A percentile compares a stretch with the other conserved stretches of the same genome.
Conservation (phyloP, 257 asterid genomes). For the Cordia subcordata region DNA sequence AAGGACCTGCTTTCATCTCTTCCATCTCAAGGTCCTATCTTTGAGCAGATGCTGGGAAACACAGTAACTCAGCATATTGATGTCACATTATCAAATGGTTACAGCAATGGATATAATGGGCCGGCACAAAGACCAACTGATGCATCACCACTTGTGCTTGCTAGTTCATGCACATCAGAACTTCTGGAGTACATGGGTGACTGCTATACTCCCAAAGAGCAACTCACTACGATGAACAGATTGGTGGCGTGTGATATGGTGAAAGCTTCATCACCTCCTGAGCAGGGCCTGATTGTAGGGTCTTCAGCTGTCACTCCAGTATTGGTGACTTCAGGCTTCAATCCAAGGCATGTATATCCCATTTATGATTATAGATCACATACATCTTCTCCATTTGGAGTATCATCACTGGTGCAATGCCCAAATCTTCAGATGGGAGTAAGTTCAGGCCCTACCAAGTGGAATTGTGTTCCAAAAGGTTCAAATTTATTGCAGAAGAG, state of each 20-base stretch:
- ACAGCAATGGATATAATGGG: slow-evolving; percentile 22
- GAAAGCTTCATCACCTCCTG: slow-evolving; percentile 16
- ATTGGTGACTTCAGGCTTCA: slow-evolving; percentile 18
- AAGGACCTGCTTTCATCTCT: slow-evolving; percentile 23
- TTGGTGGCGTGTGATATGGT: slow-evolving; percentile 20
- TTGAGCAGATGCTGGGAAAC: slow-evolving; percentile 19
- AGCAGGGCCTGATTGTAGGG: no score
- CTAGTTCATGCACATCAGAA: slow-evolving; percentile 14
- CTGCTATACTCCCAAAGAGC: slow-evolving; percentile 19
- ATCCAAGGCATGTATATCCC: slow-evolving; percentile 27
- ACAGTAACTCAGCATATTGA: slow-evolving; percentile 25
- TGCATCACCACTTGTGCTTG: slow-evolving; percentile 30
- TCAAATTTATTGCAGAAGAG: slow-evolving; percentile 12
- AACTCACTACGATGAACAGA: slow-evolving; percentile 20
- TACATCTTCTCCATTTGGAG: slow-evolving; percentile 19
- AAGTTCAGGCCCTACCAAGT: slow-evolving; percentile 24
- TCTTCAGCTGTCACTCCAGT: slow-evolving; percentile 12
- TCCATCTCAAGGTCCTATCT: slow-evolving; percentile 23
- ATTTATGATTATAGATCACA: slow-evolving; percentile 19
- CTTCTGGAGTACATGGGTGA: slow-evolving; percentile 25
- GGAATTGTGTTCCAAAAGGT: slow-evolving; percentile 33
- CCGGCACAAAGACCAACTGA: slow-evolving; percentile 21
- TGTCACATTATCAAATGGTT: slow-evolving; percentile 32
- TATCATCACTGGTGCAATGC: slow-evolving; percentile 24
- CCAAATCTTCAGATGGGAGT: slow-evolving; percentile 26